Evolutionary conservation across 306 rosid genomes (phyloP).

Genomic region (Cicer chorassanicum): DNA sequence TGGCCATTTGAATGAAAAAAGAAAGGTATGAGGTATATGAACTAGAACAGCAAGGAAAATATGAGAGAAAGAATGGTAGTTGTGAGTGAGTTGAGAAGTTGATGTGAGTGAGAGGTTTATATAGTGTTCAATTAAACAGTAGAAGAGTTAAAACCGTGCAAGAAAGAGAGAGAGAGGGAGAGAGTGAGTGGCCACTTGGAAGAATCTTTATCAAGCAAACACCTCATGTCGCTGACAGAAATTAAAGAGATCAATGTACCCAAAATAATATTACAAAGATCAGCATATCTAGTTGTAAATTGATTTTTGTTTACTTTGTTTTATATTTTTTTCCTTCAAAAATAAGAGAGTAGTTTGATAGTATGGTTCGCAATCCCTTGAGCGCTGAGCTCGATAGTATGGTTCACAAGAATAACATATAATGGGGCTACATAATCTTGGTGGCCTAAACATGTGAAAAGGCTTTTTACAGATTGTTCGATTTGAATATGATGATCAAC

Average conservation of each 20-base stretch:
- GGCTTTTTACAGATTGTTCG: neutral
- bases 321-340: neutral
- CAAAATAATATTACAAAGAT: constrained; percentile 36
- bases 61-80: constrained; percentile 33
- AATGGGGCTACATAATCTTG: constrained; percentile 27
- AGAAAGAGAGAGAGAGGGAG: constrained; percentile 3
- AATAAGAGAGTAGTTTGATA: neutral
- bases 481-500: neutral
- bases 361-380: no score
- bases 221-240: constrained; percentile 63
- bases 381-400: no score
- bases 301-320: constrained; percentile 43
- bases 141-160: neutral
- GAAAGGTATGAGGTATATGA: neutral
- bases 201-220: constrained; percentile 69
- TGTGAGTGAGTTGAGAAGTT: constrained; percentile 48
- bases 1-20: constrained; percentile 64
- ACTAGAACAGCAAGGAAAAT: neutral
- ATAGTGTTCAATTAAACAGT: constrained; percentile 46
- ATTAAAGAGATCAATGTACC: constrained; percentile 46
- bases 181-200: constrained; percentile 36
- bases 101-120: constrained; percentile 54
- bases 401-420: neutral
- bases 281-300: constrained; percentile 56
- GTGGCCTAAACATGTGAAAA: constrained; percentile 13